Conservation (phyloP, 2,329 filamentous ascomycete species). For the Nemania sp. region DNA sequence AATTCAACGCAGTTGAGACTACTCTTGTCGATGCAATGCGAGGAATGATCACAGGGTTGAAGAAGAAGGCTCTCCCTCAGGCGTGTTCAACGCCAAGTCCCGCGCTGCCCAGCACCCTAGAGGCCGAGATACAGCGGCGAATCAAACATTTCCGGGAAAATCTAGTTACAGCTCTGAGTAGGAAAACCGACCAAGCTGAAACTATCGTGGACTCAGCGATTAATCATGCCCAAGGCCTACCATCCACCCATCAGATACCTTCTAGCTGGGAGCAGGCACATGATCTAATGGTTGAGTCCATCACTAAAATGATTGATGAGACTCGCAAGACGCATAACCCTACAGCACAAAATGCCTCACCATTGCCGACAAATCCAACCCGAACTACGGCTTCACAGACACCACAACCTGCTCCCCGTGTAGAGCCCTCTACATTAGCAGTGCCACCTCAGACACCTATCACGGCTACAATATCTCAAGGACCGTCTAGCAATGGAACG, state of each 20-base stretch:
- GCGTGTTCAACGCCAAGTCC: slow-evolving; percentile 46
- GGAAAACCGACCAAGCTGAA: slow-evolving; percentile 50
- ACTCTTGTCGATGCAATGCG: slow-evolving; percentile 48
- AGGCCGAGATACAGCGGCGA: slow-evolving; percentile 49
- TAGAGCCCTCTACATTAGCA: slow-evolving; percentile 45
- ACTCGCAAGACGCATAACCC: slow-evolving; percentile 46
- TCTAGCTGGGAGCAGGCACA: slow-evolving; percentile 51
- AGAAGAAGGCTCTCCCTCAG: slow-evolving; percentile 41
- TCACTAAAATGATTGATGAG: slow-evolving; percentile 49
- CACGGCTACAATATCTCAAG: slow-evolving; percentile 20
- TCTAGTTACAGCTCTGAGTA: slow-evolving; percentile 49
- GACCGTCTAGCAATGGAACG: slow-evolving; percentile 34
- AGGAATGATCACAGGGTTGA: slow-evolving; percentile 50
- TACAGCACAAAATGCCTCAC: slow-evolving; percentile 36
- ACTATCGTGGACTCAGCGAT: slow-evolving; percentile 51
- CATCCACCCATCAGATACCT: slow-evolving; percentile 45
- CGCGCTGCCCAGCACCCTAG: slow-evolving; percentile 42
- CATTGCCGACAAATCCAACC: slow-evolving; percentile 29
- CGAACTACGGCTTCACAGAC: slow-evolving; percentile 39
- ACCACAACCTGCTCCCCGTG: slow-evolving; percentile 34
- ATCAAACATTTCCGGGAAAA: slow-evolving; percentile 49
- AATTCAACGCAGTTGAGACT: slow-evolving; percentile 47
- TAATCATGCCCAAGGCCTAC: slow-evolving; percentile 50
- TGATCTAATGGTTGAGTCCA: slow-evolving; percentile 49
- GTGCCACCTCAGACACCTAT: slow-evolving; percentile 40